phyloP scores from a whole-genome alignment of 345 rosid species.

The Physaria fendleri region DNA sequence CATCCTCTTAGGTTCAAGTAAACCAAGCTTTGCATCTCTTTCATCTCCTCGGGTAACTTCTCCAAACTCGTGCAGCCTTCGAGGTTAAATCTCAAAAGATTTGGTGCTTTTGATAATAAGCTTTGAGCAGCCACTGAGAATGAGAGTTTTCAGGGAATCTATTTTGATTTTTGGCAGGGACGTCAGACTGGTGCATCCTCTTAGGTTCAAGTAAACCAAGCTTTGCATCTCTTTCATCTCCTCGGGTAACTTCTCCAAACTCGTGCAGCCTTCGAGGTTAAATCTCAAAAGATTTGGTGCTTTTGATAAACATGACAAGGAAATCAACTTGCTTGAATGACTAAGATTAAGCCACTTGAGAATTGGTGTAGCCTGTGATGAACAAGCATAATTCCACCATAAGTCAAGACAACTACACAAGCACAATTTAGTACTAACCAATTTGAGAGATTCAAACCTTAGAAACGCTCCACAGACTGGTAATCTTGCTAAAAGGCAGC shows the following conservation, averaged over 20 bases:
- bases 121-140: no score
- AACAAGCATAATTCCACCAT: no score
- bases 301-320: slow-evolving; percentile 9
- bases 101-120: neutral
- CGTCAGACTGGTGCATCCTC: slow-evolving; percentile 6
- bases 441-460: slow-evolving; percentile 5
- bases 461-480: slow-evolving; percentile 8
- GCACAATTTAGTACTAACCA: no score
- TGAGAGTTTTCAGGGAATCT: neutral
- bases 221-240: no score
- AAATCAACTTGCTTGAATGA: neutral
- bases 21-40: neutral
- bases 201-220: no score
- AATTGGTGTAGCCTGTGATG: slow-evolving; percentile 1
- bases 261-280: no score
- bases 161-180: neutral
- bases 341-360: slow-evolving; percentile 22
- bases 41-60: neutral
- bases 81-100: neutral
- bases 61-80: neutral
- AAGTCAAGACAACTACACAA: no score
- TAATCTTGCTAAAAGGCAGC: slow-evolving; percentile 1
- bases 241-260: no score
- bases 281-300: slow-evolving; percentile 17
- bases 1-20: neutral